These are phyloP conservation scores for Botrytis deweyae DNA, from an alignment of 2,329 filamentous ascomycete species.

Conservation along the genomic window DNA sequence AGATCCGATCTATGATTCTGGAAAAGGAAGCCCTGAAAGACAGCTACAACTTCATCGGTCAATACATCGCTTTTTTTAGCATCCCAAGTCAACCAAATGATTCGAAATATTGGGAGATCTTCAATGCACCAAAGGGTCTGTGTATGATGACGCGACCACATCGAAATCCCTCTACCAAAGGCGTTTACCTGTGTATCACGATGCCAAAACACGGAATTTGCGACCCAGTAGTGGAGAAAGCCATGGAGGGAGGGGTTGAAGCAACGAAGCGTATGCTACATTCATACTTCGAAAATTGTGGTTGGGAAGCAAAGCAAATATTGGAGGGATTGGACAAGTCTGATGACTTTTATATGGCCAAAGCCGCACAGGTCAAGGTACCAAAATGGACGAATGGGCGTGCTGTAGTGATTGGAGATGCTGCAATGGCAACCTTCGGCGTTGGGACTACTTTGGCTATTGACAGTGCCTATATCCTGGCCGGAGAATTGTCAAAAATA, in stretches of 20 bases:
- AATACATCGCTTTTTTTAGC: constrained; percentile 47
- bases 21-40: constrained; percentile 42
- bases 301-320: constrained; percentile 45
- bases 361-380: constrained; percentile 44
- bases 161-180: constrained; percentile 38
- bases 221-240: constrained; percentile 43
- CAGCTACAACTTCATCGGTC: constrained; percentile 36
- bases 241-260: constrained; percentile 41
- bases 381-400: constrained; percentile 43
- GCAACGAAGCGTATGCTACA: constrained; percentile 36
- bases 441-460: constrained; percentile 45
- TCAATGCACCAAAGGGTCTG: constrained; percentile 43
- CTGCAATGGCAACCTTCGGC: constrained; percentile 47
- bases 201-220: constrained; percentile 36
- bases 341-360: constrained; percentile 44
- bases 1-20: constrained; percentile 47
- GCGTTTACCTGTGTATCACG: constrained; percentile 42
- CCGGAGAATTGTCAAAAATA: constrained; percentile 44
- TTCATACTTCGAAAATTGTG: constrained; percentile 41
- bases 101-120: constrained; percentile 41
- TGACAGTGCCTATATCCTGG: constrained; percentile 47
- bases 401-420: constrained; percentile 53
- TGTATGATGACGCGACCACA: constrained; percentile 42
- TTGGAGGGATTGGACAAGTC: constrained; percentile 41
- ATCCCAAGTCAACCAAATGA: constrained; percentile 43